Base-by-base conservation (phyloP, 495 filamentous ascomycete species). In the Penicillium paxilli region DNA sequence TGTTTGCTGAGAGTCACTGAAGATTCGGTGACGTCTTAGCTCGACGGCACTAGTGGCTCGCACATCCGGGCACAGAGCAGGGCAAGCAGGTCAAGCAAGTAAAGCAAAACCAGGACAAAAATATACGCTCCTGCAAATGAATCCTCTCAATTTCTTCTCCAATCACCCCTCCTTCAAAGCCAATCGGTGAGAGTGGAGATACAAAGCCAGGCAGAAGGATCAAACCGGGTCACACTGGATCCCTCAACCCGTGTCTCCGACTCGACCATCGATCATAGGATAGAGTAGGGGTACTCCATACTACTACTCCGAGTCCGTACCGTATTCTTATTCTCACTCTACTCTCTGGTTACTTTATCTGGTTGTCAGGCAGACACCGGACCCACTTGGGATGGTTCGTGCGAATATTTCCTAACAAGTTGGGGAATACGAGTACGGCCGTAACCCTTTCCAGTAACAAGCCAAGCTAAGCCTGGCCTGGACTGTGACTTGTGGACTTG, bases 341-440 rank as follows among this genome's bases (percentile, higher is more conserved):
- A n/a, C n/a, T n/a, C n/a, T n/a, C n/a, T n/a, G n/a, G n/a, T n/a
- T n/a, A n/a, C n/a, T n/a, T n/a, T n/a, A n/a, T n/a, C n/a, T n/a
- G n/a, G n/a, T n/a, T 35, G 17, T 21, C 37, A 41, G 17, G n/a
- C 17, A 20, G 37, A 20, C 16, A 5, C 11, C 3, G n/a, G n/a
- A 10, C 5, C 40, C 40, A 38, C 35, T 38, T 38, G 16, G n/a
- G 5, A 24, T 42, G 40, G 40, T 42, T 42, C 40, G 40, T 42
- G 40, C 40, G 6, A 8, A 22, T 22, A 23, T 12, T 16, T 5
- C 14, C 14, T 5, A 28, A 28, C 26, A 28, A 5, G 11, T 5
- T 5, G 12, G 12, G 16, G 16, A 25, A 54, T 49, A 55, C 46
- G 52, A 49, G 45, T 54, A 55, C 52, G 46, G 52, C 35, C 12